Percentiles rank a stretch among this genome's conserved stretches.
These are phyloP conservation scores for Suillus subaureus DNA, from an alignment of 768 basidiomycete species.

Conservation along the genomic window DNA sequence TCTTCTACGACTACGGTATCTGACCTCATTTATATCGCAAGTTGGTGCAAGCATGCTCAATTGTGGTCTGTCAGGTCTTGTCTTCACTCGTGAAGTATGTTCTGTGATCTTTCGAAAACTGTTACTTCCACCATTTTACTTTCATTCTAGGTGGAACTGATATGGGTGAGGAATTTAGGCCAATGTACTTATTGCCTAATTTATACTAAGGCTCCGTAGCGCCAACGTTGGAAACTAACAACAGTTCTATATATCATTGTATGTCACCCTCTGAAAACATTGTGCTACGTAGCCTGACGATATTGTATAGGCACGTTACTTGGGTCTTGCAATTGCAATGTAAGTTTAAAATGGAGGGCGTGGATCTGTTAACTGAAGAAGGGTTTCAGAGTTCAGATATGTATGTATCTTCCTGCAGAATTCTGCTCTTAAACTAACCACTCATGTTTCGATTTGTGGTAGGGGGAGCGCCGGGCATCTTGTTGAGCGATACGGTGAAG, in stretches of 20 bases:
- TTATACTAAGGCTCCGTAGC: neutral
- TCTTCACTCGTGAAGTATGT: constrained; percentile 2
- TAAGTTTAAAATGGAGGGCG: neutral
- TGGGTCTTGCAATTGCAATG: constrained; percentile 1
- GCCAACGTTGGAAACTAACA: neutral
- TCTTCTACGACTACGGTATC: constrained; percentile 4
- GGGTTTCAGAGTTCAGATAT: neutral
- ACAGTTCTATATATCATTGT: constrained; percentile 5
- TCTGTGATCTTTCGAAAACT: neutral
- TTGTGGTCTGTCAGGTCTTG: neutral
- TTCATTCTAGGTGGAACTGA: neutral
- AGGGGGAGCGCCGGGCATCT: neutral
- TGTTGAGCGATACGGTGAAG: neutral
- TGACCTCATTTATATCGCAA: neutral
- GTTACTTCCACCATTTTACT: neutral
- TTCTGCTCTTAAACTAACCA: neutral
- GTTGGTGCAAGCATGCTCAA: neutral
- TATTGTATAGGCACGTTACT: neutral
- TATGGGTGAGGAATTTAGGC: neutral
- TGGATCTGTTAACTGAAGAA: neutral
- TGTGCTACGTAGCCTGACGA: neutral
- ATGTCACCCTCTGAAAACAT: too few species aligned
- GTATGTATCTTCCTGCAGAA: neutral
- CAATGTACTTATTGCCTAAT: neutral
- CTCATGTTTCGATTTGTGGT: neutral